Evolutionary conservation across 495 filamentous ascomycete species (phyloP).

Genomic region (Aspergillus hancockii): DNA sequence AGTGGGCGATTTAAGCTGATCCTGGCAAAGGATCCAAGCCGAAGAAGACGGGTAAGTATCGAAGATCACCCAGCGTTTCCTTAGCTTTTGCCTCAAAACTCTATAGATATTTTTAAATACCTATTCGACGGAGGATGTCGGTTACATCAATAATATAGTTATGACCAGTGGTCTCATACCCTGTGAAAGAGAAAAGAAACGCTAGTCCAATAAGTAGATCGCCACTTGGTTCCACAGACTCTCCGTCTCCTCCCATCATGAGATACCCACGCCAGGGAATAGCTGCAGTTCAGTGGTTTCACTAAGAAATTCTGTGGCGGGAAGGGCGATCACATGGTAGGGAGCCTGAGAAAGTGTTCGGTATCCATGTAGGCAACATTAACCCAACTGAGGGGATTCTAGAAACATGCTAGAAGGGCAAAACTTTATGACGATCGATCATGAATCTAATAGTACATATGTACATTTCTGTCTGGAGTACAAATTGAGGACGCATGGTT

Average conservation of each 20-base stretch:
- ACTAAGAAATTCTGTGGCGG: background rate
- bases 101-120: too few relatives aligned
- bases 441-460: background rate
- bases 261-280: background rate
- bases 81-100: too few relatives aligned
- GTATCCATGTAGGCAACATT: background rate
- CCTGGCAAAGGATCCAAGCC: too few relatives aligned
- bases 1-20: background rate
- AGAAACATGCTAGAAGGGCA: constrained; percentile 19
- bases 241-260: background rate
- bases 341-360: background rate
- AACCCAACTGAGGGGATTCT: constrained; percentile 8
- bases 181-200: background rate
- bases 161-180: background rate
- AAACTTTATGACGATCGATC: background rate
- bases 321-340: constrained; percentile 11
- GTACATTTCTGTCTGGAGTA: background rate
- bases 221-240: background rate
- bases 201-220: background rate
- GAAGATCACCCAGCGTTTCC: too few relatives aligned
- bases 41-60: too few relatives aligned
- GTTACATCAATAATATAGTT: background rate
- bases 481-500: background rate
- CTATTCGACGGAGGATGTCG: too few relatives aligned
- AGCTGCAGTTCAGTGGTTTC: background rate